phyloP scores from a whole-genome alignment of 352 stramenopile species.

The Phytophthora fragariae region DNA sequence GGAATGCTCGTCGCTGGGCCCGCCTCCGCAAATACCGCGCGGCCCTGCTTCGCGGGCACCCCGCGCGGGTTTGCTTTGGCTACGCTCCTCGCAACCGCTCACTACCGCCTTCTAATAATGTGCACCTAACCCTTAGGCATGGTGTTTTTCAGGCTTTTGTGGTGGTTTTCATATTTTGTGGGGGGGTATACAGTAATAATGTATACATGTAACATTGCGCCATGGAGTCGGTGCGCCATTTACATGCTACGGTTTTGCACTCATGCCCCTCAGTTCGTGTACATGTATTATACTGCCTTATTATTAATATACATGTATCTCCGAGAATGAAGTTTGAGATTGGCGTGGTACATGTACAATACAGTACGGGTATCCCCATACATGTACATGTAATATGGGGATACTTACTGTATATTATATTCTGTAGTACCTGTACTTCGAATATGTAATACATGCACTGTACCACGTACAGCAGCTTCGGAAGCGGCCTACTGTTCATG shows the following conservation, averaged over 20 bases:
- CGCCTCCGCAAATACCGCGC: too few species aligned
- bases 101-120: too few species aligned
- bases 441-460: background rate
- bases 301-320: too few species aligned
- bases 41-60: too few species aligned
- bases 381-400: too few species aligned
- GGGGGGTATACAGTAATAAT: background rate
- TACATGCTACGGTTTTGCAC: slow-evolving; percentile 8
- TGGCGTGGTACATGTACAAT: background rate
- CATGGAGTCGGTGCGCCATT: slow-evolving; percentile 2
- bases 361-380: background rate
- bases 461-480: background rate
- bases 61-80: too few species aligned
- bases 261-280: slow-evolving; percentile 4
- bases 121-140: too few species aligned
- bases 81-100: too few species aligned
- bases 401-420: too few species aligned
- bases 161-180: too few species aligned
- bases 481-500: background rate
- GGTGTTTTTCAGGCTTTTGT: too few species aligned
- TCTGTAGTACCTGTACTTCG: background rate
- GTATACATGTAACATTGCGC: background rate
- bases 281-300: slow-evolving; percentile 3
- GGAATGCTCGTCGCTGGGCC: too few species aligned
- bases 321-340: slow-evolving; percentile 23